phyloP scores from a whole-genome alignment of 805 yeast species.

The Metschnikowia henanensis region DNA sequence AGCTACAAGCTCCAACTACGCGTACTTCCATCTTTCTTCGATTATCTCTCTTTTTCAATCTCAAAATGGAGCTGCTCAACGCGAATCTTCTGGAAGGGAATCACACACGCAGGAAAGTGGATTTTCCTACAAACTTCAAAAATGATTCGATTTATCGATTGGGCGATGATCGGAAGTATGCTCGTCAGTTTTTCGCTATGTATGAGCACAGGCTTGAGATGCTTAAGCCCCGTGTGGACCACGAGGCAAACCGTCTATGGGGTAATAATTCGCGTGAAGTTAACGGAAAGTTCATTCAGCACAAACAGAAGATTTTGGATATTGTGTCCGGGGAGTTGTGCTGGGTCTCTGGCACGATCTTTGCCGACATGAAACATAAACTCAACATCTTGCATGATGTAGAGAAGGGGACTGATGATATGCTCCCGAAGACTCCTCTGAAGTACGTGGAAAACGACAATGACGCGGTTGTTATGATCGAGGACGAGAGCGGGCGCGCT shows the following conservation, averaged over 20 bases:
- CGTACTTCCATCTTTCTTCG: no score
- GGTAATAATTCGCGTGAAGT: conserved; percentile 40
- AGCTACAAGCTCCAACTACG: background rate
- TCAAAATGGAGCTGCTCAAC: conserved; percentile 11
- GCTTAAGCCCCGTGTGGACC: conserved; percentile 34
- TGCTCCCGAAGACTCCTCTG: conserved; percentile 42
- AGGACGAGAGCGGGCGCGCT: conserved; percentile 92
- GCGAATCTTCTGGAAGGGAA: conserved; percentile 1
- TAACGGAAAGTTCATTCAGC: conserved; percentile 33
- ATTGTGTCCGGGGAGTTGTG: conserved; percentile 59
- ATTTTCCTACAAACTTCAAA: conserved; percentile 8
- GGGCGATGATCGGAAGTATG: conserved; percentile 30
- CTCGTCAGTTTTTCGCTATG: conserved; percentile 43
- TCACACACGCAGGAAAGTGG: background rate
- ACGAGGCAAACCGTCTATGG: conserved; percentile 50
- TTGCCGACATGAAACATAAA: conserved; percentile 79
- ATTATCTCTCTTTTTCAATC: no score
- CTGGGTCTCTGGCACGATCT: conserved; percentile 88
- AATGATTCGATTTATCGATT: conserved; percentile 23
- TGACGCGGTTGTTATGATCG: conserved; percentile 62
- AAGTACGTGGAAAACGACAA: conserved; percentile 42
- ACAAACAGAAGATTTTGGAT: conserved; percentile 52
- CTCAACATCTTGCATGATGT: conserved; percentile 86
- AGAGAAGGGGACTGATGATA: conserved; percentile 54
- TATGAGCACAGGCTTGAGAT: conserved; percentile 39